These are phyloP conservation scores for Hypericum perforatum DNA, from an alignment of 345 rosid genomes.

Conservation along the genomic window DNA sequence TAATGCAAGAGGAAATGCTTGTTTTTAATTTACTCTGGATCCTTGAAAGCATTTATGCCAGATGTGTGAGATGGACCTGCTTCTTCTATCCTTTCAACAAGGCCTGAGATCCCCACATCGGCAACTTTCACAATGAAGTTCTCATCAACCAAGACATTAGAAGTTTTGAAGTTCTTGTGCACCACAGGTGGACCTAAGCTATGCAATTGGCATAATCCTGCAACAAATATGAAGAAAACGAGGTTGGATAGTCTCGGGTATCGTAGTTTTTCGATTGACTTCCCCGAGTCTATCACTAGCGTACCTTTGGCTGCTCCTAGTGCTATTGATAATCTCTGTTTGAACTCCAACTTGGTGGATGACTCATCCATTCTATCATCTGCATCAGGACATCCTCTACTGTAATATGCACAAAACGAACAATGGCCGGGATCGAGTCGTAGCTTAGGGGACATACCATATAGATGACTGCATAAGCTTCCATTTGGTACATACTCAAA, in stretches of 20 bases:
- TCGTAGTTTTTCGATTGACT: no score
- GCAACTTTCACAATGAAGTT: conserved; percentile 52
- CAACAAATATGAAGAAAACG: conserved; percentile 15
- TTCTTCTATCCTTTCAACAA: conserved; percentile 38
- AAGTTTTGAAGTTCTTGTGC: conserved; percentile 60
- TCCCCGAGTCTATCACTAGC: no score
- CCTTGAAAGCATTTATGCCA: conserved; percentile 31
- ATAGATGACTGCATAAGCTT: conserved; percentile 45
- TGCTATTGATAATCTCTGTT: conserved; percentile 52
- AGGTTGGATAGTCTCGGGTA: not conserved
- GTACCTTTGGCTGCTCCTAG: conserved; percentile 67
- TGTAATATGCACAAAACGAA: not conserved
- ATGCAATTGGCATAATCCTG: conserved; percentile 56
- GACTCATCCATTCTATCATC: conserved; percentile 25
- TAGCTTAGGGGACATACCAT: conserved; percentile 26
- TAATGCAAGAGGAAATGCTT: conserved; percentile 4
- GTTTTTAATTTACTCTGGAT: conserved; percentile 61
- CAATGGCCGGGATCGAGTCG: conserved; percentile 11
- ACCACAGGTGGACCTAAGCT: conserved; percentile 44
- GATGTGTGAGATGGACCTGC: conserved; percentile 37
- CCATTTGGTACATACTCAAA: conserved; percentile 60
- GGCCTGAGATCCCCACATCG: conserved; percentile 38
- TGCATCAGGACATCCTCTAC: not conserved
- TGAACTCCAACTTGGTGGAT: conserved; percentile 46
- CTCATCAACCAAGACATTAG: conserved; percentile 63